These are phyloP conservation scores for Tubosaeta sp. DNA, from an alignment of 768 basidiomycete genomes.

Conservation along the genomic window DNA sequence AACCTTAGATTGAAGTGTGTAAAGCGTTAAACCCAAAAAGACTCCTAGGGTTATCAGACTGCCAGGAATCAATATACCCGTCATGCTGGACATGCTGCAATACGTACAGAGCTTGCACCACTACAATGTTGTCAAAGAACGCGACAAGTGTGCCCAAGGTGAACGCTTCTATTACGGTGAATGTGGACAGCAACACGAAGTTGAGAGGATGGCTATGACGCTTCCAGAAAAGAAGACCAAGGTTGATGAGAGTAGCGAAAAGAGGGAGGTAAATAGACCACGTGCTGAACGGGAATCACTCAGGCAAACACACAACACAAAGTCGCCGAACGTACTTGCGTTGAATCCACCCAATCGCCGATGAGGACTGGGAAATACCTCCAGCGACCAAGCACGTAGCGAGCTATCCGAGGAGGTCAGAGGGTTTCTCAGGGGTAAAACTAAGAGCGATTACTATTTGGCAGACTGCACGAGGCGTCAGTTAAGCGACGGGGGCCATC, in stretches of 20 bases:
- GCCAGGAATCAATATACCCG: slow-evolving; percentile 11
- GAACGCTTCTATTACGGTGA: slow-evolving; percentile 89
- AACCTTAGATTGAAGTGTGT: slow-evolving; percentile 93
- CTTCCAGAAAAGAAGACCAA: slow-evolving; percentile 86
- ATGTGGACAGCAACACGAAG: slow-evolving; percentile 75
- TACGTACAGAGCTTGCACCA: slow-evolving; percentile 82
- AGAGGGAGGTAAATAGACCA: slow-evolving; percentile 82
- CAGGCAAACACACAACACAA: background rate
- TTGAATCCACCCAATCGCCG: slow-evolving; percentile 66
- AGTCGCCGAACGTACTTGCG: slow-evolving; percentile 47
- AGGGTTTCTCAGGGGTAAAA: background rate
- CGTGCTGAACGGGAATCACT: slow-evolving; percentile 36
- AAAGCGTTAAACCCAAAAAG: slow-evolving; percentile 90
- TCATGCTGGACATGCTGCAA: background rate
- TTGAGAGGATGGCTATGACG: slow-evolving; percentile 89
- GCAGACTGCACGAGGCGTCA: slow-evolving; percentile 43
- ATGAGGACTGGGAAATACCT: slow-evolving; percentile 56
- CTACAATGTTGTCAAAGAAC: slow-evolving; percentile 65
- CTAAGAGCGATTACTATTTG: slow-evolving; percentile 56
- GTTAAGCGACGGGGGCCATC: background rate
- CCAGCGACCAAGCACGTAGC: slow-evolving; percentile 80
- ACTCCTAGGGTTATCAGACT: slow-evolving; percentile 88
- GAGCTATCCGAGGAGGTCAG: slow-evolving; percentile 35
- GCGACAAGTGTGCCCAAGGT: slow-evolving; percentile 83
- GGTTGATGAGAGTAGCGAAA: slow-evolving; percentile 73